Conservation (phyloP, 177 flowering plant genomes). For the Vitis hybrid region DNA sequence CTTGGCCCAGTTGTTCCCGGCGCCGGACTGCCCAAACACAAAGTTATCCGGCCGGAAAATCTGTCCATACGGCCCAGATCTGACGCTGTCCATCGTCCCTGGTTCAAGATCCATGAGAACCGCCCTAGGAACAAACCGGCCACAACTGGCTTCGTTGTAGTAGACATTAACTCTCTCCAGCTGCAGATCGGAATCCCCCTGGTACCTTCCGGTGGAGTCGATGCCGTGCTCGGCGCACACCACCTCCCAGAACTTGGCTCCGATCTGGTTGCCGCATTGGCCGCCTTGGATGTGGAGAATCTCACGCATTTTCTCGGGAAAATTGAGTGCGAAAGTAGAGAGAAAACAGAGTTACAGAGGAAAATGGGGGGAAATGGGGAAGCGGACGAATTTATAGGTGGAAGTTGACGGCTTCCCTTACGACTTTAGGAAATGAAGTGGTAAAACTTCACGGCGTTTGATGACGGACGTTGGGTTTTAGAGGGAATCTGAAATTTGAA, state of each 20-base stretch:
- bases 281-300: slow-evolving; percentile 68
- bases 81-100: slow-evolving; percentile 62
- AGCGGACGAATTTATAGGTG: neutral
- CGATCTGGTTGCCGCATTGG: slow-evolving; percentile 71
- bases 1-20: slow-evolving; percentile 56
- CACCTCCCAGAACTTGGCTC: slow-evolving; percentile 66
- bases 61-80: slow-evolving; percentile 68
- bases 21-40: slow-evolving; percentile 63
- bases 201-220: slow-evolving; percentile 53
- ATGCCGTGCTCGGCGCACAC: slow-evolving; percentile 67
- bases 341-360: neutral
- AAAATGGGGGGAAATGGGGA: slow-evolving; percentile 1
- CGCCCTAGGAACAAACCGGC: slow-evolving; percentile 57
- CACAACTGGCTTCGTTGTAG: slow-evolving; percentile 70
- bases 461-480: slow-evolving; percentile 7
- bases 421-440: neutral
- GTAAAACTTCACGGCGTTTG: neutral
- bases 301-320: slow-evolving; percentile 48
- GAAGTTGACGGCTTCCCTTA: slow-evolving; percentile 5
- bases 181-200: slow-evolving; percentile 49
- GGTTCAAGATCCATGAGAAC: slow-evolving; percentile 70
- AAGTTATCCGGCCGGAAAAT: slow-evolving; percentile 68
- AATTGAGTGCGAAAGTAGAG: neutral
- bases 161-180: slow-evolving; percentile 65
- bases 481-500: slow-evolving; percentile 19